Conservation (phyloP, 352 stramenopile genomes). For the Pythium phragmitis region DNA sequence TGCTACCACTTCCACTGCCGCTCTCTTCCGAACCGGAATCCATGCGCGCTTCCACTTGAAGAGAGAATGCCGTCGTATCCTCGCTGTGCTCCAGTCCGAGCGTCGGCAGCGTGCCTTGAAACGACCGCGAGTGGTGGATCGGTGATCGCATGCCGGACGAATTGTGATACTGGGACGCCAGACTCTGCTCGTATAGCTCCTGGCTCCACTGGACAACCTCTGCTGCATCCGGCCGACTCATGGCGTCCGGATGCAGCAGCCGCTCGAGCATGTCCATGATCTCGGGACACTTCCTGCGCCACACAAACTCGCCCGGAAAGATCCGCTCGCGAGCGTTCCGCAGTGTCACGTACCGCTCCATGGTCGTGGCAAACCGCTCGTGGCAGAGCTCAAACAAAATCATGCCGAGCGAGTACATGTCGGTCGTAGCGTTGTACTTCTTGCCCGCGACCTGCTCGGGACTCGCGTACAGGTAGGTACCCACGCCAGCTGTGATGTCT, state of each 20-base stretch:
- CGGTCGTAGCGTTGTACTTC: slow-evolving; percentile 91
- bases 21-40: slow-evolving; percentile 35
- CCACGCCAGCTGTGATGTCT: slow-evolving; percentile 86
- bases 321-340: slow-evolving; percentile 70
- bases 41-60: slow-evolving; percentile 63
- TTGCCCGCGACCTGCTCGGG: slow-evolving; percentile 89
- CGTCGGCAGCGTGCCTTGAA: slow-evolving; percentile 17
- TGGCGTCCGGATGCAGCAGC: slow-evolving; percentile 56
- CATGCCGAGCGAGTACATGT: slow-evolving; percentile 91
- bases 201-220: slow-evolving; percentile 82
- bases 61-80: slow-evolving; percentile 30
- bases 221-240: slow-evolving; percentile 48
- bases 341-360: slow-evolving; percentile 87
- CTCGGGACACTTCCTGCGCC: slow-evolving; percentile 55
- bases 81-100: slow-evolving; percentile 5
- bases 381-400: slow-evolving; percentile 91
- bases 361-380: slow-evolving; percentile 85
- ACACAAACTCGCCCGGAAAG: slow-evolving; percentile 53
- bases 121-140: slow-evolving; percentile 21
- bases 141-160: slow-evolving; percentile 18
- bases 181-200: slow-evolving; percentile 63
- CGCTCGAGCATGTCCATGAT: slow-evolving; percentile 68
- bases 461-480: slow-evolving; percentile 89
- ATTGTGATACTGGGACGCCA: slow-evolving; percentile 41
- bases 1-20: slow-evolving; percentile 22